Conservation (phyloP, 2,329 filamentous ascomycete genomes). For the Diaporthe sp. region DNA sequence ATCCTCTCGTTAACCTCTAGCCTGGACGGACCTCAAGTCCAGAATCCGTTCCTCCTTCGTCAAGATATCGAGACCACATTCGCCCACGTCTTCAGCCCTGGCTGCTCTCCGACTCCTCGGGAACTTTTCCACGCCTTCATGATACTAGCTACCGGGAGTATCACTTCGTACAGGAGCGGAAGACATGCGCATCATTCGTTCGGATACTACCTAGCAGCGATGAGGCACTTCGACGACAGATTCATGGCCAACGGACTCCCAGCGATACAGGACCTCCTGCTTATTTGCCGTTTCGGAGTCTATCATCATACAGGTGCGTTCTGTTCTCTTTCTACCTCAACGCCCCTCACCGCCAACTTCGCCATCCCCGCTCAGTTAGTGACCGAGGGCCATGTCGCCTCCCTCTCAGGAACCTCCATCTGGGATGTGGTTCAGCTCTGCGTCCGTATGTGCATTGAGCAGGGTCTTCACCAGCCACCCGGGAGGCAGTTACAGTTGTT, state of each 20-base stretch:
- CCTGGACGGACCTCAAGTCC: neutral
- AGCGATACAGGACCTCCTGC: neutral
- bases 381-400: neutral
- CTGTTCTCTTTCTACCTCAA: fast-evolving
- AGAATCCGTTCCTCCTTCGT: constrained; percentile 7
- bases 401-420: neutral
- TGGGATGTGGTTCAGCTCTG: constrained; percentile 18
- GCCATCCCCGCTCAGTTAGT: neutral
- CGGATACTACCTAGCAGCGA: neutral
- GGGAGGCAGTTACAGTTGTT: neutral
- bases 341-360: too few species aligned
- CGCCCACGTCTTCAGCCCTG: neutral
- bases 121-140: neutral
- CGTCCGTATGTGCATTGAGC: constrained; percentile 5
- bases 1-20: neutral
- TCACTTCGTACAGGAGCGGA: constrained; percentile 1
- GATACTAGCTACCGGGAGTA: constrained; percentile 8
- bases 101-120: neutral
- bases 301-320: constrained; percentile 7
- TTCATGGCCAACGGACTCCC: constrained; percentile 13
- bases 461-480: neutral
- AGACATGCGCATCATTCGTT: constrained; percentile 4
- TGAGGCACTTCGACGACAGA: neutral
- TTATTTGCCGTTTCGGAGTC: neutral
- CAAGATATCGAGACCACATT: neutral